These are phyloP conservation scores for Ophiostoma sp. DNA, from an alignment of 2,329 filamentous ascomycete species.

Conservation along the genomic window DNA sequence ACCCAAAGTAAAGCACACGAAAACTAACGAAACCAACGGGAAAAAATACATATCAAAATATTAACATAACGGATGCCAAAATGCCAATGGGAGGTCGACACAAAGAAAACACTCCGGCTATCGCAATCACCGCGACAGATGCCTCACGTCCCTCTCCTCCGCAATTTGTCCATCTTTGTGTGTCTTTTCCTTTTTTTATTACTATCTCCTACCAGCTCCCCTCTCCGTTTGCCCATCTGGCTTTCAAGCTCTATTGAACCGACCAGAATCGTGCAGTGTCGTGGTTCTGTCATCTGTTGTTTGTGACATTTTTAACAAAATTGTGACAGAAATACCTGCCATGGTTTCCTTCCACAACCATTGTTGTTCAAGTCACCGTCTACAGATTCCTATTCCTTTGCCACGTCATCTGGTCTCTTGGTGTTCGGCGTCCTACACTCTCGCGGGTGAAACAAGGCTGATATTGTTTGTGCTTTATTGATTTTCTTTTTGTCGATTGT, in stretches of 20 bases:
- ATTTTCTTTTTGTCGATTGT: background rate
- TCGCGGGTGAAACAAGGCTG: slow-evolving; percentile 8
- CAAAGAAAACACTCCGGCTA: background rate
- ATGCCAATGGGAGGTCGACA: slow-evolving; percentile 3
- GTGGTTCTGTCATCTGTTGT: background rate
- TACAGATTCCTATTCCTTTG: background rate
- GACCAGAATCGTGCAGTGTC: background rate
- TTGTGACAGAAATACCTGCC: background rate
- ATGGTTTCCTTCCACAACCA: background rate
- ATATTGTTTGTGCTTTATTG: slow-evolving; percentile 4
- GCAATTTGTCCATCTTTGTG: background rate
- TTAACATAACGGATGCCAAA: background rate
- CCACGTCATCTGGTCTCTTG: background rate
- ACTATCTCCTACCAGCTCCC: background rate
- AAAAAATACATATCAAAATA: background rate
- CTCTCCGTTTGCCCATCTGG: background rate
- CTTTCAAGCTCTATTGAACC: background rate
- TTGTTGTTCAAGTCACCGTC: background rate
- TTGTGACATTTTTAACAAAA: background rate
- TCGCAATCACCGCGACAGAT: slow-evolving; percentile 1
- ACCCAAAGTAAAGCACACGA: background rate
- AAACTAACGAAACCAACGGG: too few relatives aligned
- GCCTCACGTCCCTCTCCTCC: background rate
- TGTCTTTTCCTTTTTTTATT: background rate
- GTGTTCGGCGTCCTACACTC: background rate